A percentile compares a stretch with the other conserved stretches of the same genome.
Evolutionary conservation across 78 protist genomes (phyloP).

Genomic region (Pirum gemmata): DNA sequence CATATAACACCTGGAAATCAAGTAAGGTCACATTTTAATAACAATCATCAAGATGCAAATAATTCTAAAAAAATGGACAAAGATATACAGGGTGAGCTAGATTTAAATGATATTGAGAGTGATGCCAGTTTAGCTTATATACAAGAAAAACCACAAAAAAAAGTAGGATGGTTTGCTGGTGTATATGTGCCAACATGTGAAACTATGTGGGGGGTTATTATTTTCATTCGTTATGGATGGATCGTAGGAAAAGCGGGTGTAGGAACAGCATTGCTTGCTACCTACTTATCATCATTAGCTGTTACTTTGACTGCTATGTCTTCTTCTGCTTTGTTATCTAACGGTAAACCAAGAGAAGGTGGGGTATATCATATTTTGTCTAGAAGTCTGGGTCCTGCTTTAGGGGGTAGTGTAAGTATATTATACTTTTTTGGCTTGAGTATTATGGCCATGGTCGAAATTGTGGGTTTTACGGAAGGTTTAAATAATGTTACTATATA

Average conservation of each 20-base stretch:
- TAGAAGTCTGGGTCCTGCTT: conserved; percentile 65
- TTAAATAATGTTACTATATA: background rate
- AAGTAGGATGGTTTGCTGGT: no score
- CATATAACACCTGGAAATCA: no score
- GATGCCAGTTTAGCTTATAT: no score
- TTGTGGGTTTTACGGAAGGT: conserved; percentile 22
- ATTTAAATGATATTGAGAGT: no score
- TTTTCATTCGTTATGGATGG: conserved; percentile 43
- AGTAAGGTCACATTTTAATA: no score
- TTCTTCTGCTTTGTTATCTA: conserved; percentile 39
- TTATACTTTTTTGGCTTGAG: background rate
- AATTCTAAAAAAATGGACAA: no score
- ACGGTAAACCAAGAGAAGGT: conserved; percentile 51
- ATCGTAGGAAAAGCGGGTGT: conserved; percentile 41
- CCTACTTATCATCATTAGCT: background rate
- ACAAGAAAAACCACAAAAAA: no score
- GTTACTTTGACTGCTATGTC: conserved; percentile 44
- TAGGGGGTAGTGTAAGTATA: conserved; percentile 49
- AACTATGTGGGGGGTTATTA: conserved; percentile 44
- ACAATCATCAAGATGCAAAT: no score
- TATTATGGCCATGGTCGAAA: conserved; percentile 29
- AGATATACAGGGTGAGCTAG: no score
- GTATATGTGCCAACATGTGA: conserved; percentile 24
- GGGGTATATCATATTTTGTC: conserved; percentile 75
- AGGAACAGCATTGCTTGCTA: background rate